Evolutionary conservation across 2,329 filamentous ascomycete genomes (phyloP).

Genomic region (Alternaria brassicicola): DNA sequence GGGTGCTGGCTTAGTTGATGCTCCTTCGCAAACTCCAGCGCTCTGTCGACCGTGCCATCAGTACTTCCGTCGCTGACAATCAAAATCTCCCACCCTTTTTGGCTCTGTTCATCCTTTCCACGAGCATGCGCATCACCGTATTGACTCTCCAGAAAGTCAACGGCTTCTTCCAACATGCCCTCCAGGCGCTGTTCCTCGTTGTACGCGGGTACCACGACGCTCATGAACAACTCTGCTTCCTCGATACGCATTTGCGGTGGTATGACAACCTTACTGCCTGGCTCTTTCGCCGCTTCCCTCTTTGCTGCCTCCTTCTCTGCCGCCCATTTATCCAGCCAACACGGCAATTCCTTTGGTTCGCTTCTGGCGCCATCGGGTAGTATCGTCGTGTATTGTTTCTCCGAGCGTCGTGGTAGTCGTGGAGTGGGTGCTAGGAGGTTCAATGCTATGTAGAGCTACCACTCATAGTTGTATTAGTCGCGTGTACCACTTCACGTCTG

Average conservation of each 20-base stretch:
- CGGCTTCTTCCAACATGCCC: slow-evolving; percentile 87
- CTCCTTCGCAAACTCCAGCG: slow-evolving; percentile 77
- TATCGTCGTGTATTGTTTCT: slow-evolving; percentile 85
- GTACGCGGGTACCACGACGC: slow-evolving; percentile 91
- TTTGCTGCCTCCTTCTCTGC: slow-evolving; percentile 59
- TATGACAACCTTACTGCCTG: slow-evolving; percentile 28
- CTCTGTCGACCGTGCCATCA: slow-evolving; percentile 80
- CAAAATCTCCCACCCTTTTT: slow-evolving; percentile 84
- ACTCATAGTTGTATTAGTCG: background rate
- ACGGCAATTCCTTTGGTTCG: slow-evolving; percentile 68
- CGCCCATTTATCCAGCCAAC: slow-evolving; percentile 83
- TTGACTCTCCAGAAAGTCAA: slow-evolving; percentile 79
- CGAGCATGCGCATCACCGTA: slow-evolving; percentile 64
- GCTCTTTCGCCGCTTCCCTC: slow-evolving; percentile 33
- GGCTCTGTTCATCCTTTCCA: slow-evolving; percentile 72
- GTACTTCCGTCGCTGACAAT: slow-evolving; percentile 88
- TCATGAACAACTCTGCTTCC: slow-evolving; percentile 81
- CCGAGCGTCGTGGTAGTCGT: slow-evolving; percentile 72
- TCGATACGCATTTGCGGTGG: slow-evolving; percentile 65
- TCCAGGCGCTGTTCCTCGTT: slow-evolving; percentile 87
- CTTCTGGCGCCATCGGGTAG: slow-evolving; percentile 66
- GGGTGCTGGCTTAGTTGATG: slow-evolving; percentile 61
- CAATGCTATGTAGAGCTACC: slow-evolving; percentile 70
- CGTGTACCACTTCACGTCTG: background rate
- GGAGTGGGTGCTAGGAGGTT: slow-evolving; percentile 81